These are phyloP conservation scores for Quercus alba DNA, from an alignment of 306 rosid genomes.

Conservation along the genomic window DNA sequence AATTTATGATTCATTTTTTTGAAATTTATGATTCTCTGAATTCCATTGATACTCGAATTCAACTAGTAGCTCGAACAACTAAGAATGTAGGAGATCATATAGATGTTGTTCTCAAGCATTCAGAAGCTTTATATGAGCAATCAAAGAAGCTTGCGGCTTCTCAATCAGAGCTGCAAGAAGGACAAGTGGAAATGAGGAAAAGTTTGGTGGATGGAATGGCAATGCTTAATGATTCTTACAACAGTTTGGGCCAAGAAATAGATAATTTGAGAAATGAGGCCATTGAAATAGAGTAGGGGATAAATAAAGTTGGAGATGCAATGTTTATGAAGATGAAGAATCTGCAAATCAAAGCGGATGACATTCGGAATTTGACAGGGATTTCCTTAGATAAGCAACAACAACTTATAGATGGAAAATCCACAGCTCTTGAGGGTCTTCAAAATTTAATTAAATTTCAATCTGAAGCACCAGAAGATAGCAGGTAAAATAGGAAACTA, in stretches of 20 bases:
- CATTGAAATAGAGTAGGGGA: conserved; percentile 53
- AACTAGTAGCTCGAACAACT: conserved; percentile 46
- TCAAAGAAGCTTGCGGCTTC: conserved; percentile 50
- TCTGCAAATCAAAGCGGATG: conserved; percentile 71
- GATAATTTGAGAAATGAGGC: conserved; percentile 56
- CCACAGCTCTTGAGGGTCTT: conserved; percentile 55
- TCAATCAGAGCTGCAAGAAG: conserved; percentile 55
- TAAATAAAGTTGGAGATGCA: conserved; percentile 56
- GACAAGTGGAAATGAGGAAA: conserved; percentile 57
- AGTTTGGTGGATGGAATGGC: conserved; percentile 54
- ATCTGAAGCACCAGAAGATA: conserved; percentile 74
- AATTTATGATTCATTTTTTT: too few species aligned
- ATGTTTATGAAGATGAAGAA: conserved; percentile 55
- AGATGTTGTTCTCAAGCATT: conserved; percentile 43
- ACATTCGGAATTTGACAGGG: conserved; percentile 65
- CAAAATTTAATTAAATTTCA: conserved; percentile 52
- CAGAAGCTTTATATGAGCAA: conserved; percentile 57
- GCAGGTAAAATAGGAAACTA: conserved; percentile 46
- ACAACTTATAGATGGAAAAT: conserved; percentile 66
- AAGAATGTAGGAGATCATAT: conserved; percentile 51
- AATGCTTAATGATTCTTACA: conserved; percentile 53
- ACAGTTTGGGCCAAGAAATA: conserved; percentile 52
- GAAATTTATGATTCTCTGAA: conserved; percentile 45
- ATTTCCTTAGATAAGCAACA: conserved; percentile 74
- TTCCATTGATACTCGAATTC: conserved; percentile 36